A percentile compares a stretch with the other conserved stretches of the same genome.
These are phyloP conservation scores for Persicaria tinctoria DNA, from an alignment of 148 eudicot genomes.

Conservation along the genomic window DNA sequence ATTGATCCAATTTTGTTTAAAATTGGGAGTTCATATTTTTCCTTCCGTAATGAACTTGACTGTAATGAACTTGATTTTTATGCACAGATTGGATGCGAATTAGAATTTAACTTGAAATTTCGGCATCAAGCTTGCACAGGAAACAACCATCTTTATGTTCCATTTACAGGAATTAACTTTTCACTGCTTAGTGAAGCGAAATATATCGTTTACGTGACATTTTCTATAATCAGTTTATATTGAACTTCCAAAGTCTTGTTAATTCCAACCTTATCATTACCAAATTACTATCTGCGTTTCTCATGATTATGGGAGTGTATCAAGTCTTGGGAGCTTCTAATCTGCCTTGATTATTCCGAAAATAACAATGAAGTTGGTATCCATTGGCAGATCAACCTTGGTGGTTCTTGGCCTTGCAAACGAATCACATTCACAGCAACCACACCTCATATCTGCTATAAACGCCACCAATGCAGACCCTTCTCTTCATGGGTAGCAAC, in stretches of 20 bases:
- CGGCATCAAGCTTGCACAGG: background rate
- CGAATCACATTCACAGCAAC: conserved; percentile 39
- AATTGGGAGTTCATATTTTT: background rate
- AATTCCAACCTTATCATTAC: background rate
- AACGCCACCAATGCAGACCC: conserved; percentile 33
- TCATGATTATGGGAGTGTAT: background rate
- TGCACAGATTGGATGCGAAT: background rate
- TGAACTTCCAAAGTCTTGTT: background rate
- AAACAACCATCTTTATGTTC: background rate
- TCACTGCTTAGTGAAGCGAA: background rate
- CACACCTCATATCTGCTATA: conserved; percentile 24
- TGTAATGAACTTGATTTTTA: background rate
- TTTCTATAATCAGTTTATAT: background rate
- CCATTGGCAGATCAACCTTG: conserved; percentile 50
- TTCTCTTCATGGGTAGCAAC: conserved; percentile 46
- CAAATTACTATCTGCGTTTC: background rate
- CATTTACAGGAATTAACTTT: background rate
- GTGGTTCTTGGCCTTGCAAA: conserved; percentile 51
- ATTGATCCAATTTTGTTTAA: background rate
- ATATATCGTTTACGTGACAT: background rate
- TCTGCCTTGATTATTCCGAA: background rate
- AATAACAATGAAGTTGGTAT: background rate
- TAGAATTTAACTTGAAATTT: background rate
- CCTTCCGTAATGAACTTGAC: background rate
- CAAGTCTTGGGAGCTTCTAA: background rate